These are phyloP conservation scores for Leersia perrieri DNA, from an alignment of 176 grass and related monocot genomes.

Conservation along the genomic window DNA sequence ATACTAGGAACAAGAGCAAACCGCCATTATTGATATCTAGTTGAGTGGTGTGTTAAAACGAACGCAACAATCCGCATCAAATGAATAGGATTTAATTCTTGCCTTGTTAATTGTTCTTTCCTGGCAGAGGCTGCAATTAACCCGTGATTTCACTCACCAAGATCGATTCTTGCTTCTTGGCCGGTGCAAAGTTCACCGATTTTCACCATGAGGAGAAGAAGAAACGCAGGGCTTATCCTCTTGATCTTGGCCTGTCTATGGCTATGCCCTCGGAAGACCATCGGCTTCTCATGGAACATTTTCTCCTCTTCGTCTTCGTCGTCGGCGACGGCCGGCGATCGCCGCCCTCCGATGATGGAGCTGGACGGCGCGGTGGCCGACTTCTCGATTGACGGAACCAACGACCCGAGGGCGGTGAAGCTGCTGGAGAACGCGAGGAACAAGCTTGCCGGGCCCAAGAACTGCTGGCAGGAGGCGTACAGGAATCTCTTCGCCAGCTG, in stretches of 20 bases:
- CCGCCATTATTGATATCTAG: neutral
- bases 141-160: conserved; percentile 1
- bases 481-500: conserved; percentile 67
- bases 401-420: conserved; percentile 43
- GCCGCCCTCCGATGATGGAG: conserved; percentile 13
- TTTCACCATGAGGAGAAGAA: conserved; percentile 16
- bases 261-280: neutral
- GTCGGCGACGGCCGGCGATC: neutral
- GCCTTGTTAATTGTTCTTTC: conserved; percentile 10
- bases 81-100: conserved; percentile 18
- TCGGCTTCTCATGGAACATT: conserved; percentile 37
- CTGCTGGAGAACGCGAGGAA: conserved; percentile 73
- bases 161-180: neutral
- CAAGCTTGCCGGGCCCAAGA: conserved; percentile 45
- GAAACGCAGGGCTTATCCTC: neutral
- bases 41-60: neutral
- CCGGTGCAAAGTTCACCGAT: neutral
- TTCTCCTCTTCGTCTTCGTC: conserved; percentile 25
- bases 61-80: neutral
- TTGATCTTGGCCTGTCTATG: conserved; percentile 22
- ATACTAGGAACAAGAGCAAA: neutral
- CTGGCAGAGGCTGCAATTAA: conserved; percentile 24
- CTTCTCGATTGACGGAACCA: conserved; percentile 47
- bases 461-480: conserved; percentile 90
- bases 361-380: conserved; percentile 32